A percentile compares a stretch with the other conserved stretches of the same genome.
Evolutionary conservation across 805 yeast species (phyloP).

Genomic region (Nakazawaea wyomingensis): DNA sequence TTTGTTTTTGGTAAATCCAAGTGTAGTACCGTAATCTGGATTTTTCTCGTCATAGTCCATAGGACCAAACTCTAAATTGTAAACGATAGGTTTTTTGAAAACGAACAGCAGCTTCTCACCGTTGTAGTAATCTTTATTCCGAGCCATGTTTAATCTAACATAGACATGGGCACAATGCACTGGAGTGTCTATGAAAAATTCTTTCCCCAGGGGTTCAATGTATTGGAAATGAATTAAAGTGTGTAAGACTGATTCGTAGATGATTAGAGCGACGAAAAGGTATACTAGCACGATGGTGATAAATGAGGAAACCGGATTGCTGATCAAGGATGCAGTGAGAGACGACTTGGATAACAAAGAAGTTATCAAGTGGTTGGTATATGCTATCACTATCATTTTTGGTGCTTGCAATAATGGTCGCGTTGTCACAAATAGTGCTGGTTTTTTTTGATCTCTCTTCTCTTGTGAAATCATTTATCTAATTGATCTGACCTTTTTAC

Average conservation of each 20-base stretch:
- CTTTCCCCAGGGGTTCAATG: constrained; percentile 30
- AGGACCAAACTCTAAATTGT: constrained; percentile 76
- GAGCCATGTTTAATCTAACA: constrained; percentile 41
- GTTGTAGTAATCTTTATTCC: constrained; percentile 15
- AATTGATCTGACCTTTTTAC: too few relatives aligned
- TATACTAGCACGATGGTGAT: constrained; percentile 24
- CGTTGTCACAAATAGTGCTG: too few relatives aligned
- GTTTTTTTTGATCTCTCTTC: too few relatives aligned
- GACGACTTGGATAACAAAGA: neutral
- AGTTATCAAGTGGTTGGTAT: neutral
- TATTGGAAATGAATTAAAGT: constrained; percentile 19
- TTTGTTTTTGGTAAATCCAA: constrained; percentile 56
- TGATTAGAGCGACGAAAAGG: constrained; percentile 15
- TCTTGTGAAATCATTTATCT: too few relatives aligned
- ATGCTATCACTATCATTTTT: neutral
- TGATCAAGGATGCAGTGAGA: constrained; percentile 1
- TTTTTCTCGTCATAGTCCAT: constrained; percentile 66
- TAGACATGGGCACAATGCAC: constrained; percentile 75
- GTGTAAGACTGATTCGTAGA: constrained; percentile 22
- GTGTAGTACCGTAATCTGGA: constrained; percentile 65
- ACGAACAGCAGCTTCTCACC: constrained; percentile 15
- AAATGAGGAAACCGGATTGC: constrained; percentile 1
- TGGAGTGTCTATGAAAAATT: constrained; percentile 65
- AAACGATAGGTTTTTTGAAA: constrained; percentile 37
- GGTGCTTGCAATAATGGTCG: too few relatives aligned